phyloP scores from a whole-genome alignment of 2,329 filamentous ascomycete species.

The Aureobasidium namibiae region DNA sequence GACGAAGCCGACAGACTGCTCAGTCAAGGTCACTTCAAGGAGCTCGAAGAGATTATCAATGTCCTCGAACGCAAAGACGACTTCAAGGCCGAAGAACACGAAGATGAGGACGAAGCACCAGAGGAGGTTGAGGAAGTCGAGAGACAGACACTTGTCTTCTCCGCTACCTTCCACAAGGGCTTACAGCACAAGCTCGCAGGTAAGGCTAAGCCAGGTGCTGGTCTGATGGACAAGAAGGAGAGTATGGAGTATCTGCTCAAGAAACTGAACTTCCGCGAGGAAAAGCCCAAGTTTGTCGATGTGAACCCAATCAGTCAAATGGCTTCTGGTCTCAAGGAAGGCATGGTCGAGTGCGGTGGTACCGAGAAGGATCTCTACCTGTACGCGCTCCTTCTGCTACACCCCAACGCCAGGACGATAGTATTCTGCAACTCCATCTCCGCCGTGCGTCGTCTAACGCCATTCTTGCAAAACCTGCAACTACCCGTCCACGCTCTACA shows the following conservation, averaged over 20 bases:
- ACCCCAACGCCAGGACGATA: slow-evolving; percentile 71
- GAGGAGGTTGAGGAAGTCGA: slow-evolving; percentile 10
- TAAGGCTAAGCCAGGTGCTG: slow-evolving; percentile 54
- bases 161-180: slow-evolving; percentile 86
- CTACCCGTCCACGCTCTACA: slow-evolving; percentile 72
- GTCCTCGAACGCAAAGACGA: slow-evolving; percentile 58
- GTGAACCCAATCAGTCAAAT: slow-evolving; percentile 84
- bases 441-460: slow-evolving; percentile 75
- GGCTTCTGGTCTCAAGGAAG: slow-evolving; percentile 78
- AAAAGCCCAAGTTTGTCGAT: slow-evolving; percentile 83
- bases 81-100: slow-evolving; percentile 38
- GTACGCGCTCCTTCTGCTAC: slow-evolving; percentile 76
- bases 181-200: slow-evolving; percentile 85
- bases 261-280: slow-evolving; percentile 78
- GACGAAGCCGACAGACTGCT: slow-evolving; percentile 91
- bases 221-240: slow-evolving; percentile 63
- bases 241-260: slow-evolving; percentile 90
- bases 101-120: slow-evolving; percentile 31
- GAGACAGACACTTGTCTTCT: slow-evolving; percentile 89
- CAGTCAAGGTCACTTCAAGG: slow-evolving; percentile 90
- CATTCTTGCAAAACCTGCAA: slow-evolving; percentile 74
- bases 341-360: slow-evolving; percentile 81
- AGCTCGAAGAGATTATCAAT: slow-evolving; percentile 78
- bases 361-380: slow-evolving; percentile 97
- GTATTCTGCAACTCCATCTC: slow-evolving; percentile 96